These are phyloP conservation scores for Cardamine occulta DNA, from an alignment of 345 rosid species.

Conservation along the genomic window DNA sequence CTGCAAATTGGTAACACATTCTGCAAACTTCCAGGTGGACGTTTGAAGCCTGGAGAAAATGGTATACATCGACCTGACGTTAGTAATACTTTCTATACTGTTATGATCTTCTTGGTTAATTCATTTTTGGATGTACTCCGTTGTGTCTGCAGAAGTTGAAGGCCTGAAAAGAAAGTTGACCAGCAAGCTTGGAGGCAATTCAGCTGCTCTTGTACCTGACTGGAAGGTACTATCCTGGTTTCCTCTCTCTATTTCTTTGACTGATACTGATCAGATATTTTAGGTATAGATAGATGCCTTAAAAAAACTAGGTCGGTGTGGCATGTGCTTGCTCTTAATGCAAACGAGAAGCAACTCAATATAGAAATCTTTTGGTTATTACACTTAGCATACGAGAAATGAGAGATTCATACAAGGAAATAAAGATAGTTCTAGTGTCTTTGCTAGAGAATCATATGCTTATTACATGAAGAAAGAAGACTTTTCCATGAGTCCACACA, in stretches of 20 bases:
- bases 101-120: not conserved
- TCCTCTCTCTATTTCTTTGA: slow-evolving; percentile 10
- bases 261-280: slow-evolving; percentile 4
- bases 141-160: slow-evolving; percentile 67
- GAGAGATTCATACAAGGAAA: not conserved
- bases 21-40: slow-evolving; percentile 99
- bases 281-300: not conserved
- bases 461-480: slow-evolving; percentile 1
- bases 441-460: slow-evolving; percentile 1
- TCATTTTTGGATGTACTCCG: slow-evolving; percentile 26
- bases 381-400: not conserved
- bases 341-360: not conserved
- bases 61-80: slow-evolving; percentile 49
- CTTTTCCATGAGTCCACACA: slow-evolving; percentile 23
- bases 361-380: not conserved
- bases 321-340: slow-evolving; percentile 13
- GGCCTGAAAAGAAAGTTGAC: slow-evolving; percentile 93
- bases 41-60: slow-evolving; percentile 95
- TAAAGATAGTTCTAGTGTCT: not conserved
- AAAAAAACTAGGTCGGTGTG: not conserved
- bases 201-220: slow-evolving; percentile 75
- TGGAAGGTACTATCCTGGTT: slow-evolving; percentile 72
- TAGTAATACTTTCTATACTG: slow-evolving; percentile 4
- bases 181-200: slow-evolving; percentile 95
- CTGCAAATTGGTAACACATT: slow-evolving; percentile 96